Base-by-base conservation (phyloP, 345 rosid species). In the Lumnitzera racemosa region DNA sequence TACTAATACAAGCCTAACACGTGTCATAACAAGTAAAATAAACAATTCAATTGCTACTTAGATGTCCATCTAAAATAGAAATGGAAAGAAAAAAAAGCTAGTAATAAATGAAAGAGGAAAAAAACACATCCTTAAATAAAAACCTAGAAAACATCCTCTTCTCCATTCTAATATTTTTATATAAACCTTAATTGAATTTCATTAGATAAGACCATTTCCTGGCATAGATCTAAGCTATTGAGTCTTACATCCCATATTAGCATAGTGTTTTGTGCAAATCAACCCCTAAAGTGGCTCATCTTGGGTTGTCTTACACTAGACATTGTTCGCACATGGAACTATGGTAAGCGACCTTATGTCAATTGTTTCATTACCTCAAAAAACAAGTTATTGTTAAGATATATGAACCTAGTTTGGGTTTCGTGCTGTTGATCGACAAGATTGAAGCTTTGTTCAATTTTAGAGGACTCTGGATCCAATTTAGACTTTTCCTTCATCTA, bases 221-320 rank as follows among this genome's bases (percentile, higher is more conserved):
- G 20, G 20, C 2, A 94, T 96, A 53, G 88, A 90, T 81, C 99
- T 84, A 55, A 90, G 92, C 79, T 90, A 90, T 51, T 75, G 75
- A 16, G 55, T 70, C 11, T 83, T 77, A 53, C 88, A 90, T 9
- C 97, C 96, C 47, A 84, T 73, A 71, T 86, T 83, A 16, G 83
- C 83, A 84, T 81, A 83, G 92, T 90, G 99, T 53, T 78, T 76
- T 17, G 95, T 90, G 71, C 99, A 94, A 83, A 94, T 88, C 83
- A 88, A 81, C 85, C 90, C 97, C 97, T 95, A 94, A 0, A 94
- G 86, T 56, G 97, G 86, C 81, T 94, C 97, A 69, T 94, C 97
- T 66, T 80, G 81, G 9, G 79, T 74, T 2, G 97, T 94, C 63
- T 69, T 62, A 64, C 80, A 75, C 97, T 96, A 90, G 61, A 79